Conservation (phyloP, 495 filamentous ascomycete species). For the Neurospora discreta region DNA sequence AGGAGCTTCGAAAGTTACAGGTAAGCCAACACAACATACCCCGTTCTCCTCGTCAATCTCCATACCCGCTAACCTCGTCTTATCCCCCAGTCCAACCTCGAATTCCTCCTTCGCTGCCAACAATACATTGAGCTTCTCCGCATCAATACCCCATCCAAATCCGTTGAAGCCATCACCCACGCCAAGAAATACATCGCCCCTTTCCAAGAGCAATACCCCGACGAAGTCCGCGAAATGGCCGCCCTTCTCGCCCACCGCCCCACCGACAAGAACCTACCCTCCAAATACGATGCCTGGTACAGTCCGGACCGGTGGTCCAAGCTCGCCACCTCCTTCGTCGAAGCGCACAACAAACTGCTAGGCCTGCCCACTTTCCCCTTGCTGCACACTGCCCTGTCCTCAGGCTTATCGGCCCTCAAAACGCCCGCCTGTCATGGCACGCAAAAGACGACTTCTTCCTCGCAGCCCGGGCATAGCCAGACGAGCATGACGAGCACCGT, state of each 20-base stretch:
- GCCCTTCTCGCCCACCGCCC: constrained; percentile 67
- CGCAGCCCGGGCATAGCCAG: constrained; percentile 15
- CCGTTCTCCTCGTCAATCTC: not conserved
- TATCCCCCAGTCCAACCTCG: constrained; percentile 61
- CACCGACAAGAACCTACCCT: constrained; percentile 33
- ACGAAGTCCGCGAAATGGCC: constrained; percentile 59
- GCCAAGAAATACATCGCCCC: constrained; percentile 68
- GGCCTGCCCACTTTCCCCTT: constrained; percentile 73
- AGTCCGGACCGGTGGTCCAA: constrained; percentile 56
- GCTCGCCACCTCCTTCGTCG: constrained; percentile 73
- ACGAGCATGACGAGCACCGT: constrained; percentile 37
- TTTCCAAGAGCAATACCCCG: constrained; percentile 53
- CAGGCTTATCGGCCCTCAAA: constrained; percentile 88
- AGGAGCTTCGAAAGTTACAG: constrained; percentile 71
- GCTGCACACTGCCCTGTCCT: constrained; percentile 83
- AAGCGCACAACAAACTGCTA: constrained; percentile 78
- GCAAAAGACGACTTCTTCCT: constrained; percentile 7
- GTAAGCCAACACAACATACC: constrained; percentile 33
- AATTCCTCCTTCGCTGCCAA: constrained; percentile 90
- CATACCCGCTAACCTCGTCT: constrained; percentile 14
- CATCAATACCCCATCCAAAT: constrained; percentile 43
- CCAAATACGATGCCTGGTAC: constrained; percentile 48
- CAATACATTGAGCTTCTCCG: constrained; percentile 89
- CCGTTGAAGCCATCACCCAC: constrained; percentile 66
- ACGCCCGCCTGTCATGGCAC: constrained; percentile 76